phyloP scores from a whole-genome alignment of 2,329 filamentous ascomycete species.

The Botrytis medusae region DNA sequence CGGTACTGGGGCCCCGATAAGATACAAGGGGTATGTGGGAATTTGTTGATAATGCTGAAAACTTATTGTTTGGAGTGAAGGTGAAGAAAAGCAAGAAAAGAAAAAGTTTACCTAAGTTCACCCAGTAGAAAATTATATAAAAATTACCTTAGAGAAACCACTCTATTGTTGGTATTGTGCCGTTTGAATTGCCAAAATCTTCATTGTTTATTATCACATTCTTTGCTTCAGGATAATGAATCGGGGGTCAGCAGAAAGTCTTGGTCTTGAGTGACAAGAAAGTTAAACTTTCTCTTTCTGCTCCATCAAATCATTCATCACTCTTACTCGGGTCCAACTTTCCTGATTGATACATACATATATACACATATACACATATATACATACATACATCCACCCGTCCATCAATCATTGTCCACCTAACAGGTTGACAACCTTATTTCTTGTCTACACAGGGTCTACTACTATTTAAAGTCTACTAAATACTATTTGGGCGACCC shows the following conservation, averaged over 20 bases:
- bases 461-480: not conserved
- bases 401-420: not conserved
- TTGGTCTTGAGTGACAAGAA: not conserved
- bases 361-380: too few species aligned
- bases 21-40: not conserved
- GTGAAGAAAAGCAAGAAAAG: not conserved
- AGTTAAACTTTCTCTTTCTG: not conserved
- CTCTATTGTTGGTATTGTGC: not conserved
- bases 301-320: not conserved
- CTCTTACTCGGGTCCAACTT: not conserved
- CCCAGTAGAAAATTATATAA: not conserved
- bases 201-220: not conserved
- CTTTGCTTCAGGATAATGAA: not conserved
- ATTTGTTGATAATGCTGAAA: conserved; percentile 4
- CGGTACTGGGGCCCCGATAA: not conserved
- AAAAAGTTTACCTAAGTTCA: not conserved
- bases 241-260: not conserved
- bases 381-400: too few species aligned
- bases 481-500: not conserved
- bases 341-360: not conserved
- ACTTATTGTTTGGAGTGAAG: not conserved
- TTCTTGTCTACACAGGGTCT: not conserved
- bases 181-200: not conserved
- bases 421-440: not conserved
- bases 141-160: not conserved